phyloP scores from a whole-genome alignment of 106 monocot genomes.

The Amphibolis antarctica region DNA sequence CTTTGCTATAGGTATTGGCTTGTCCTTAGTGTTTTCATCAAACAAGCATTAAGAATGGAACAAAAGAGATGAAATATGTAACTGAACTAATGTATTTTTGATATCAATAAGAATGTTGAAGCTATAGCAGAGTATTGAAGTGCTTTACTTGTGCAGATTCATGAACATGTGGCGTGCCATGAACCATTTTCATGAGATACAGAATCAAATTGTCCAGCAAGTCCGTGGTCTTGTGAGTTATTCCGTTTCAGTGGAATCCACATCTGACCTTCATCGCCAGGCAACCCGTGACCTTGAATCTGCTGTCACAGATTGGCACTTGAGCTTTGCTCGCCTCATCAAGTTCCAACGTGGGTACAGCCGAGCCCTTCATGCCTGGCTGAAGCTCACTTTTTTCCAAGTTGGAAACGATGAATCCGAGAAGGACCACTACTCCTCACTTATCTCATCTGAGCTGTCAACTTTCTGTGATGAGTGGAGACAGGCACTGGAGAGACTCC shows the following conservation, averaged over 20 bases:
- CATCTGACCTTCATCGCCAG: conserved; percentile 70
- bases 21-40: background rate
- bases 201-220: conserved; percentile 79
- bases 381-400: conserved; percentile 55
- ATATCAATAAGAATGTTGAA: background rate
- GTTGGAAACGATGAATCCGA: conserved; percentile 26
- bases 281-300: conserved; percentile 80
- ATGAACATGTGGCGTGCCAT: conserved; percentile 81
- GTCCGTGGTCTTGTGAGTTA: conserved; percentile 70
- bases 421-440: conserved; percentile 41
- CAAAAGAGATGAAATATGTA: background rate
- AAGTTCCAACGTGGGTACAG: conserved; percentile 70
- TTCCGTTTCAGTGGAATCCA: conserved; percentile 27
- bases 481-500: conserved; percentile 78
- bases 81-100: background rate
- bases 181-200: conserved; percentile 75
- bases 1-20: conserved; percentile 60
- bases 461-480: conserved; percentile 93
- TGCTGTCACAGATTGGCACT: conserved; percentile 68
- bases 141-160: conserved; percentile 27
- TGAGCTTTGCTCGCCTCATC: conserved; percentile 67
- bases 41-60: no score
- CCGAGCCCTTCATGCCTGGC: conserved; percentile 60
- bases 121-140: background rate
- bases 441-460: conserved; percentile 44